phyloP scores from a whole-genome alignment of 1,284 basidiomycete genomes.

The Ganoderma lingzhi region DNA sequence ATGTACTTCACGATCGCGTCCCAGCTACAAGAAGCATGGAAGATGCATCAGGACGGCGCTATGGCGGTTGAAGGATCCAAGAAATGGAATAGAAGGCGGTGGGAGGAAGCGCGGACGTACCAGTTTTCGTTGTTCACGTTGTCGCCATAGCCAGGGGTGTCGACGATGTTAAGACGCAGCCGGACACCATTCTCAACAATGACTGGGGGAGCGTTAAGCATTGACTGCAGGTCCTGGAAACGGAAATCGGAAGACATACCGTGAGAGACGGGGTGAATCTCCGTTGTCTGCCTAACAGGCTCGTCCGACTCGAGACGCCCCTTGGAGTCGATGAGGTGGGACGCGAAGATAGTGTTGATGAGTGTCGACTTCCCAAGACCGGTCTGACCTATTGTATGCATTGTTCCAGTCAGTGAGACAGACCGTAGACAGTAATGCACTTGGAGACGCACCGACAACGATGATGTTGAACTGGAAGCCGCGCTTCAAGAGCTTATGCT shows the following conservation, averaged over 20 bases:
- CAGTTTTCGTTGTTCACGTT: constrained; percentile 99
- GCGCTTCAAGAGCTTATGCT: constrained; percentile 98
- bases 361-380: constrained; percentile 98
- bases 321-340: constrained; percentile 97
- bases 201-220: constrained; percentile 58
- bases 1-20: constrained; percentile 99
- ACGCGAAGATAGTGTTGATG: constrained; percentile 99
- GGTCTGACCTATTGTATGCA: constrained; percentile 79
- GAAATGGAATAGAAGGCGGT: constrained; percentile 6
- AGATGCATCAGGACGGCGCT: constrained; percentile 12
- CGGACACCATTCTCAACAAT: constrained; percentile 97
- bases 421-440: background rate
- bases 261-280: constrained; percentile 95
- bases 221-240: background rate
- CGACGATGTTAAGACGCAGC: constrained; percentile 96
- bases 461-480: constrained; percentile 99
- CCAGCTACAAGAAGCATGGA: constrained; percentile 68
- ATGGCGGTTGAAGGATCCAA: constrained; percentile 14
- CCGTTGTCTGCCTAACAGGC: constrained; percentile 92
- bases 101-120: constrained; percentile 52
- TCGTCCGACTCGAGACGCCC: constrained; percentile 91
- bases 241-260: constrained; percentile 58
- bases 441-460: constrained; percentile 73
- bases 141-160: constrained; percentile 99
- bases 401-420: constrained; percentile 4